Evolutionary conservation across 2,329 filamentous ascomycete genomes (phyloP), one percentile per base, ranked within the genome.

Genomic region (Zalaria sp.): DNA sequence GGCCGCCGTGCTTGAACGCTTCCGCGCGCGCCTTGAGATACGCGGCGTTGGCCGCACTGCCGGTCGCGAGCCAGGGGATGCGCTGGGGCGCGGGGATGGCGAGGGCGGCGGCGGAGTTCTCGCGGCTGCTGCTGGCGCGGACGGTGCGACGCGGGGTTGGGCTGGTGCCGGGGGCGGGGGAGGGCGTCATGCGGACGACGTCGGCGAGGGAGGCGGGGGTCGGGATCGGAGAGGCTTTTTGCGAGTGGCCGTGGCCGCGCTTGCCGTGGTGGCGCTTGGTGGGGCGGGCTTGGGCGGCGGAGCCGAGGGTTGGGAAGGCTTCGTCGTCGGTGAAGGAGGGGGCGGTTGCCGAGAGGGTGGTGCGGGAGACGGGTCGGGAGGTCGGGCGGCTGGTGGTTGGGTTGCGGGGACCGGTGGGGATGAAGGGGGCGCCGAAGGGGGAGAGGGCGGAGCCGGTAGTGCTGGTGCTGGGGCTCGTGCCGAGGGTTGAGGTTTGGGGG

Each of bases 1-100:
- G 75, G 51, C 88, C 91, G 51, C 91, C 91, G 59, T 98, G 91
- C 64, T 93, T 93, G 60, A 98, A 94, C 44, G 91, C 91, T 63
- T 96, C 89, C 55, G 88, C 83, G 41, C 91, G 81, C 51, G 88
- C 86, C 65, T 94, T 94, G 51, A 98, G 75, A 59, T 98, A 98
- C 25, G 86, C 81, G 62, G 88, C 87, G 60, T 98, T 96, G 49
- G 85, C 85, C 48, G 77, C 78, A 41, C 89, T 80, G 25, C 91
- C 91, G 2, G 91, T 96, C 62, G 95, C 89, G 3, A 96, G 67
- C 91, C 91, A 98, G 1, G 91, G 91, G 37, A 98, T 86, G 52
- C 95, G 83, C 56, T 91, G 86, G 6, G 91, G 91, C 43, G 79
- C 77, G 11, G 84, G 75, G 43, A 98, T 96, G 2, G 85, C 80